Evolutionary conservation across 805 yeast genomes (phyloP).

Genomic region (Zygoascus tannicola): DNA sequence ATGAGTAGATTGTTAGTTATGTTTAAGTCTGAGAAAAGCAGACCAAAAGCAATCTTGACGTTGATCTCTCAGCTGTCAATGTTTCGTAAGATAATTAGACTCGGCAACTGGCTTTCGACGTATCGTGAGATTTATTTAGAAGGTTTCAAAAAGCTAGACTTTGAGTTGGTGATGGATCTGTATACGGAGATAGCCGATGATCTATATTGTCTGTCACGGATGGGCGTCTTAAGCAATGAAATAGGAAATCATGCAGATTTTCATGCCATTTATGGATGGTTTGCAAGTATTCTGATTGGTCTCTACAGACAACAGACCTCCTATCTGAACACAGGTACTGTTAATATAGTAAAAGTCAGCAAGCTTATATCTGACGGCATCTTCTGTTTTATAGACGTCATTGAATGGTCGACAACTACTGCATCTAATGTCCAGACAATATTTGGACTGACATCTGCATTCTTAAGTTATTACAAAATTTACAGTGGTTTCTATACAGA

Average conservation of each 20-base stretch:
- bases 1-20: conserved; percentile 20
- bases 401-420: conserved; percentile 11
- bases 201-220: conserved; percentile 20
- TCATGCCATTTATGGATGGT: conserved; percentile 24
- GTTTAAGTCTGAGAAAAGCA: background rate
- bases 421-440: conserved; percentile 18
- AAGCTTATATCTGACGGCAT: conserved; percentile 22
- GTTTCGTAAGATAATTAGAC: conserved; percentile 25
- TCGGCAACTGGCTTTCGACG: conserved; percentile 23
- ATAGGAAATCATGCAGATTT: conserved; percentile 16
- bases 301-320: conserved; percentile 11
- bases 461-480: conserved; percentile 18
- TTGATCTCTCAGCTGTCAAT: conserved; percentile 20
- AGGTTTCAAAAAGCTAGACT: background rate
- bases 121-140: conserved; percentile 4
- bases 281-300: conserved; percentile 17
- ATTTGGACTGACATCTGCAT: conserved; percentile 20
- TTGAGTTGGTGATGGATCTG: conserved; percentile 17
- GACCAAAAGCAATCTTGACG: conserved; percentile 11
- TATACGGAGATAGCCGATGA: conserved; percentile 25
- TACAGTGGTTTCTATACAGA: conserved; percentile 7
- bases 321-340: conserved; percentile 2
- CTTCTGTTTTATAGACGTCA: conserved; percentile 23
- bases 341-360: conserved; percentile 9
- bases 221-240: conserved; percentile 18